Conservation (phyloP, 75 land plant genomes). For the Pinus tabuliformis region DNA sequence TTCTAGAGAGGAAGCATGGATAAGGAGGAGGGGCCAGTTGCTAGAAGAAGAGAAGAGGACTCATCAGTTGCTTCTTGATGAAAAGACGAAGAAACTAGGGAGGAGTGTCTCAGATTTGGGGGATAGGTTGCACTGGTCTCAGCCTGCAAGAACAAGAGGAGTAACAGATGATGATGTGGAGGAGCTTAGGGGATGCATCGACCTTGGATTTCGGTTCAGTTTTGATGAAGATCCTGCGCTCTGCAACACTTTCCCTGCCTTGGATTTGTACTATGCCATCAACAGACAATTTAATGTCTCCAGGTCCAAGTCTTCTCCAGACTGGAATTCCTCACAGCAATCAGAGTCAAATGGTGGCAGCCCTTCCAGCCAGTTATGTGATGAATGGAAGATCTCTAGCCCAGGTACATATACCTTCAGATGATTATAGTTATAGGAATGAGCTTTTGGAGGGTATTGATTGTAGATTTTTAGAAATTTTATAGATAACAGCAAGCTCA, state of each 20-base stretch:
- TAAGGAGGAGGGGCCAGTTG: neutral
- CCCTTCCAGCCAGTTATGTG: conserved; percentile 10
- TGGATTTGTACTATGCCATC: conserved; percentile 37
- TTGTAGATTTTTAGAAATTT: too few relatives aligned
- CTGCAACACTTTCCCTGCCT: conserved; percentile 29
- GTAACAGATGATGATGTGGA: conserved; percentile 31
- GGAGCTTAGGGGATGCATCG: conserved; percentile 33
- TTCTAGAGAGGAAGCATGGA: conserved; percentile 6
- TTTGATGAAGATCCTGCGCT: conserved; percentile 12
- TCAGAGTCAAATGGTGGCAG: neutral
- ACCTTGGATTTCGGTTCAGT: conserved; percentile 28
- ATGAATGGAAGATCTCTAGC: conserved; percentile 18
- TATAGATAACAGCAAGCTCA: too few relatives aligned
- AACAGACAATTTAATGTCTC: conserved; percentile 7
- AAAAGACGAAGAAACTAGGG: neutral
- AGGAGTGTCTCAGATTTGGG: conserved; percentile 6
- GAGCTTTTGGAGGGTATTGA: too few relatives aligned
- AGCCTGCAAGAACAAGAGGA: too few relatives aligned
- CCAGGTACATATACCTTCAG: conserved; percentile 11
- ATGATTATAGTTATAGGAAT: too few relatives aligned
- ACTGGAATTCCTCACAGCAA: neutral
- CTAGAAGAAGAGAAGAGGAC: neutral
- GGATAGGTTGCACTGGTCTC: neutral
- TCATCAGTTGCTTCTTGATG: neutral
- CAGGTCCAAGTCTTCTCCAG: conserved; percentile 1